phyloP scores from a whole-genome alignment of 2,329 filamentous ascomycete species.

The Graphiopsis chlorocephala region DNA sequence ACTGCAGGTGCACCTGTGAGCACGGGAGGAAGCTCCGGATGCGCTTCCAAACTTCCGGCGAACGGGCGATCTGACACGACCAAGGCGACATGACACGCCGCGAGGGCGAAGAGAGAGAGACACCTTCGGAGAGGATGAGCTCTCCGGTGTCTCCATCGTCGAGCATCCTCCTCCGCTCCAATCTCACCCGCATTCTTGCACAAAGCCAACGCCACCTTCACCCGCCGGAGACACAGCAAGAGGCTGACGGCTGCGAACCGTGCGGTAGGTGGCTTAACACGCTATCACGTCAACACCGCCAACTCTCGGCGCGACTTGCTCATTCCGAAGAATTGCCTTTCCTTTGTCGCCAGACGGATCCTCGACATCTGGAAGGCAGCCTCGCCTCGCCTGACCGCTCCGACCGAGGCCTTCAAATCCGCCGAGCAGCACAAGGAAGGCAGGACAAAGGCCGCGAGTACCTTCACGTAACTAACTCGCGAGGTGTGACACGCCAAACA shows the following conservation, averaged over 20 bases:
- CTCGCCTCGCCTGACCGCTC: neutral
- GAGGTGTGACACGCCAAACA: neutral
- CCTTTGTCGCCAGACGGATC: neutral
- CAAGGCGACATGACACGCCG: neutral
- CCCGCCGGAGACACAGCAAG: neutral
- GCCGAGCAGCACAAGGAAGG: neutral
- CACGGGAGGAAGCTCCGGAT: neutral
- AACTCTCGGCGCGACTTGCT: constrained; percentile 7
- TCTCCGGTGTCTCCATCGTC: neutral
- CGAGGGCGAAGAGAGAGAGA: neutral
- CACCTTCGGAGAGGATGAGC: too few relatives aligned
- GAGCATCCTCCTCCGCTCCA: neutral
- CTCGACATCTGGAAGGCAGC: neutral
- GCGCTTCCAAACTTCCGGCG: neutral
- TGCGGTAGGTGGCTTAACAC: neutral
- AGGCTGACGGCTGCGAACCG: neutral
- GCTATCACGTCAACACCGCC: constrained; percentile 2
- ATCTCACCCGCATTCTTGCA: neutral
- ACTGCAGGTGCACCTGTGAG: neutral
- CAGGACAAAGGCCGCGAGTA: neutral
- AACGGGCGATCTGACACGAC: neutral
- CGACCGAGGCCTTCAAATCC: neutral
- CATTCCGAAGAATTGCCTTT: constrained; percentile 5
- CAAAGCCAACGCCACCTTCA: neutral
- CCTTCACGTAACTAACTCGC: neutral